These are phyloP conservation scores for Acanthamoeba lenticulata DNA, from an alignment of 208 protist species.

Conservation along the genomic window DNA sequence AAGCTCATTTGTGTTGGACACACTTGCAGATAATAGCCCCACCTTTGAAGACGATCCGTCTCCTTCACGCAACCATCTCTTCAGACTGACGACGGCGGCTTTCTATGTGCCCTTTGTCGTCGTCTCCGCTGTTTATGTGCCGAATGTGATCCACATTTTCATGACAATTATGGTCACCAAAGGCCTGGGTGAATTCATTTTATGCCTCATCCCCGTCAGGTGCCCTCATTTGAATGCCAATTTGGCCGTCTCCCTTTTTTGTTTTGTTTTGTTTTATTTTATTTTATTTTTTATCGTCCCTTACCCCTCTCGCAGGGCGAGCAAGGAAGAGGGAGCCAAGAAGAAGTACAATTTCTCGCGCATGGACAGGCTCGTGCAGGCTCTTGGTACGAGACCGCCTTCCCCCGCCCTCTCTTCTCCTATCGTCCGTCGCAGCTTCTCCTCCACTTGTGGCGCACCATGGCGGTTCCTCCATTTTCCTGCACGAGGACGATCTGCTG, in stretches of 20 bases:
- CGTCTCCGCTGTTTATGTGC: neutral
- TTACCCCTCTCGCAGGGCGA: neutral
- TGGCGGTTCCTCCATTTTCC: too few relatives aligned
- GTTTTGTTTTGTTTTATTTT: too few relatives aligned
- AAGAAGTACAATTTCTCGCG: conserved; percentile 30
- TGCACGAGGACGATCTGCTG: neutral
- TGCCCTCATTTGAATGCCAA: too few relatives aligned
- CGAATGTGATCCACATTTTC: conserved; percentile 37
- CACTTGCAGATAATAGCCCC: neutral
- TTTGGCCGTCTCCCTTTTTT: too few relatives aligned
- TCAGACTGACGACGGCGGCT: neutral
- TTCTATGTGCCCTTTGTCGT: conserved; percentile 43
- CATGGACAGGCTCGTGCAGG: conserved; percentile 39
- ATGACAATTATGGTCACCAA: conserved; percentile 35
- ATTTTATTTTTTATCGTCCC: too few relatives aligned
- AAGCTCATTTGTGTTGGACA: neutral
- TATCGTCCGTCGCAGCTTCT: neutral
- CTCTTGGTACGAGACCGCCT: neutral
- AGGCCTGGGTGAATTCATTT: conserved; percentile 32
- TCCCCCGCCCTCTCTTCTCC: neutral
- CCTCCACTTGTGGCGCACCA: neutral
- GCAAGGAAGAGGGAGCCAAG: conserved; percentile 49
- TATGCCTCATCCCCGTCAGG: neutral
- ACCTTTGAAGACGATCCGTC: conserved; percentile 21
- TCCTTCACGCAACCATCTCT: neutral